These are phyloP conservation scores for Fusarium metavorans DNA, from an alignment of 2,329 filamentous ascomycete species.

Conservation along the genomic window DNA sequence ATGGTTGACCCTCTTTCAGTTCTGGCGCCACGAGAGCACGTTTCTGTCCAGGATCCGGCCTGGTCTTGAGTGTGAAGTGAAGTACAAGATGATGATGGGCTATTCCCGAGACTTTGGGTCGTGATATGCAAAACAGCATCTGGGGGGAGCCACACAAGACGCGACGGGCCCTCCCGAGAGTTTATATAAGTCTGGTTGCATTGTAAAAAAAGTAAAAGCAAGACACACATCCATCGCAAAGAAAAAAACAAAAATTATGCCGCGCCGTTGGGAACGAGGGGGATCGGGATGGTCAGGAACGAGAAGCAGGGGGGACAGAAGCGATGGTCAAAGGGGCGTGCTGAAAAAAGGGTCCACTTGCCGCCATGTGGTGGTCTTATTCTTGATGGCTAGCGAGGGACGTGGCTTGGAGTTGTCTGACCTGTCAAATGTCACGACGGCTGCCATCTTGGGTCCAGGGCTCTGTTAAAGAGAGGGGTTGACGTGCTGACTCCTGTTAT, in stretches of 20 bases:
- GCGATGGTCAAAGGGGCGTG: conserved; percentile 7
- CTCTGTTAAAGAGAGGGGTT: neutral
- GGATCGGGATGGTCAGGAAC: conserved; percentile 18
- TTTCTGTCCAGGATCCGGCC: neutral
- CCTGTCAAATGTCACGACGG: neutral
- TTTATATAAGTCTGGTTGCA: conserved; percentile 4
- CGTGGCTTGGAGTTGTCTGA: conserved; percentile 3
- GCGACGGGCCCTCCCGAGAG: neutral
- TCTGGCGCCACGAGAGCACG: neutral
- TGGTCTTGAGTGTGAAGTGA: neutral
- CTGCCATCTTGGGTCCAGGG: neutral
- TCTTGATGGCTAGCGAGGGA: conserved; percentile 35
- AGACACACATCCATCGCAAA: neutral
- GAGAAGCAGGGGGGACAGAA: neutral
- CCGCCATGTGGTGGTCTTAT: conserved; percentile 33
- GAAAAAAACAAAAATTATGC: conserved; percentile 21
- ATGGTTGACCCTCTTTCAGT: neutral
- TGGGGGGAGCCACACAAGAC: neutral
- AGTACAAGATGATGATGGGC: neutral
- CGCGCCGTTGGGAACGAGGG: conserved; percentile 14
- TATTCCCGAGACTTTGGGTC: neutral
- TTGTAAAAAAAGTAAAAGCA: conserved; percentile 2
- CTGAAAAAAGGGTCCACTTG: conserved; percentile 25
- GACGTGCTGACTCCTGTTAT: neutral
- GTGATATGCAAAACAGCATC: conserved; percentile 6